phyloP scores from a whole-genome alignment of 2,329 filamentous ascomycete species.

The Fusarium fujikuroi region DNA sequence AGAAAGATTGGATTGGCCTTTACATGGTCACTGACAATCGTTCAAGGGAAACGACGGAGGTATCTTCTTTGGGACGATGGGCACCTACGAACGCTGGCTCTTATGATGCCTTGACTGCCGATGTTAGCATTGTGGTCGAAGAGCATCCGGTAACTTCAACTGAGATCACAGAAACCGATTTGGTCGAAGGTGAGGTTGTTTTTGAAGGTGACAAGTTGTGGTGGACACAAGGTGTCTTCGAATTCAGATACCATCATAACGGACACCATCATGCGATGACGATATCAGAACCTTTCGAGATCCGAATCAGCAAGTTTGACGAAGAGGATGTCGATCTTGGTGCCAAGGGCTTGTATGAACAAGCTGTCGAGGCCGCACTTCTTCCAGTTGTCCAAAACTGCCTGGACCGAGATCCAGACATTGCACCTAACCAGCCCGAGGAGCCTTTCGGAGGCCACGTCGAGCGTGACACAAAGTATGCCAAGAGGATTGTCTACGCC shows the following conservation, averaged over 20 bases:
- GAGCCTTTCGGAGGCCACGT: constrained; percentile 88
- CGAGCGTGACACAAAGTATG: constrained; percentile 88
- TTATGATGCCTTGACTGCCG: constrained; percentile 80
- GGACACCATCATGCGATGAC: constrained; percentile 94
- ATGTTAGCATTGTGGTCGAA: constrained; percentile 78
- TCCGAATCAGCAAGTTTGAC: constrained; percentile 83
- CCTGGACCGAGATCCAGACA: constrained; percentile 89
- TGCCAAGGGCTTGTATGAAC: constrained; percentile 69
- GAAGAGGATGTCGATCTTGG: constrained; percentile 75
- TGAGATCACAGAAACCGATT: constrained; percentile 65
- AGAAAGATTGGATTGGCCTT: constrained; percentile 93
- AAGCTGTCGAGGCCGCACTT: constrained; percentile 79
- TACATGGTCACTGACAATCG: constrained; percentile 97
- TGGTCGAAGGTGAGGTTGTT: constrained; percentile 81
- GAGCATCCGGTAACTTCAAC: constrained; percentile 68
- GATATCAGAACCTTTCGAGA: constrained; percentile 92
- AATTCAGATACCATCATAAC: constrained; percentile 96
- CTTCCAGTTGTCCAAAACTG: constrained; percentile 90
- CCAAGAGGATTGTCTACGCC: constrained; percentile 90
- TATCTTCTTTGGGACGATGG: constrained; percentile 91
- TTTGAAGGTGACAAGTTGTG: constrained; percentile 95
- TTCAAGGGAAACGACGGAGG: constrained; percentile 83
- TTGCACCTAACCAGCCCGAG: constrained; percentile 81
- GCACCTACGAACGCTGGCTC: constrained; percentile 79
- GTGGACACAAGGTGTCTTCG: constrained; percentile 97